A percentile compares a stretch with the other conserved stretches of the same genome.
Conservation (phyloP, 2,329 filamentous ascomycete species). For the Colletotrichum kahawae region DNA sequence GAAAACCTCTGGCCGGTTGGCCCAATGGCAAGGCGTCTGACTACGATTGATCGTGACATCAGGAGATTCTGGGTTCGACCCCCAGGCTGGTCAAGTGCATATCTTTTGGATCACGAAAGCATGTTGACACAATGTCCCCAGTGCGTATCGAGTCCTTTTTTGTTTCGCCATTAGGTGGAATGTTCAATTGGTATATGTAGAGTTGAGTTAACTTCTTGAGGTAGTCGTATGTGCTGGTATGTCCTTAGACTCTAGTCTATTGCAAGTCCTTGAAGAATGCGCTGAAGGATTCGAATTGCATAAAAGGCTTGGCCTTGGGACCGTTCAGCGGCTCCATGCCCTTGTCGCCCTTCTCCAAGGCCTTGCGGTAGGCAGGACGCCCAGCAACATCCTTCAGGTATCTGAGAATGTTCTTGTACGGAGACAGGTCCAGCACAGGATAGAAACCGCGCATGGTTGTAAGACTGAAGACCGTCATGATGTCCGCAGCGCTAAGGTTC, state of each 20-base stretch:
- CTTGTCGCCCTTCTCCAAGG: conserved; percentile 55
- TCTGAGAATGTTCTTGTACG: conserved; percentile 46
- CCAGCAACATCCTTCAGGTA: conserved; percentile 50
- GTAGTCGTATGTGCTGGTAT: neutral
- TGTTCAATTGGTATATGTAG: neutral
- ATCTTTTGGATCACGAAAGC: neutral
- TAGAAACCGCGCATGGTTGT: conserved; percentile 65
- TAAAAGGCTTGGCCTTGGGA: conserved; percentile 5
- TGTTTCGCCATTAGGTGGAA: neutral
- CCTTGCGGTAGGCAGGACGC: conserved; percentile 50
- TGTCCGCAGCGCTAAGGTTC: conserved; percentile 68
- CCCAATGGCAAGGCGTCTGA: conserved; percentile 49
- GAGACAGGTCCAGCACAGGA: conserved; percentile 41
- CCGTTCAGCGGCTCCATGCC: conserved; percentile 37
- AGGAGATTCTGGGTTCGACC: conserved; percentile 22
- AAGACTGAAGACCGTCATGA: conserved; percentile 66
- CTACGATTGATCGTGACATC: conserved; percentile 32
- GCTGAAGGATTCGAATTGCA: neutral
- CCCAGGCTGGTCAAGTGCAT: conserved; percentile 12
- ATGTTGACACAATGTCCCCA: neutral
- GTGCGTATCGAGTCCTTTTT: neutral
- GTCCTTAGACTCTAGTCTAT: neutral
- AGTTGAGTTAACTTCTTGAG: neutral
- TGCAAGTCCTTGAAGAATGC: neutral
- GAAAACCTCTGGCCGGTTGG: conserved; percentile 25